Conservation (phyloP, 495 filamentous ascomycete species). For the Lasiosphaeriaceae sp. region DNA sequence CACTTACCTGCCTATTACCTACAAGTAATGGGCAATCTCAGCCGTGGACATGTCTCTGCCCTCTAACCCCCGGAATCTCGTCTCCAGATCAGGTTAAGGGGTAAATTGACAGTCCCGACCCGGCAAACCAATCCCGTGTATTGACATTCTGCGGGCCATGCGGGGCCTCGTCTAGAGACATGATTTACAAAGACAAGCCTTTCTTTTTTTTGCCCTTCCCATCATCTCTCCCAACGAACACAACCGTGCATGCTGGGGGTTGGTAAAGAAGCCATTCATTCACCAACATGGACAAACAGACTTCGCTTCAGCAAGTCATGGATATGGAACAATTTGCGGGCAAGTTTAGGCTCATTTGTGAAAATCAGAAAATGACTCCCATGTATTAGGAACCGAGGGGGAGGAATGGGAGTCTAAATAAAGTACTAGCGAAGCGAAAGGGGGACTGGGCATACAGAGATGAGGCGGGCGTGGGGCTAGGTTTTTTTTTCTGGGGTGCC, state of each 20-base stretch:
- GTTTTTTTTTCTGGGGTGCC: no score
- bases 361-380: background rate
- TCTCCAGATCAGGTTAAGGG: background rate
- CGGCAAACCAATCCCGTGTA: background rate
- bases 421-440: conserved; percentile 1
- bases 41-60: background rate
- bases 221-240: no score
- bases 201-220: no score
- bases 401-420: conserved; percentile 3
- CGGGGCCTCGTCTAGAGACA: background rate
- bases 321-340: background rate
- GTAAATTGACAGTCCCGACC: background rate
- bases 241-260: no score
- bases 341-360: conserved; percentile 1
- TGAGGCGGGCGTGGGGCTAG: background rate
- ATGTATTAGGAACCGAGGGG: background rate
- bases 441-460: background rate
- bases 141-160: background rate
- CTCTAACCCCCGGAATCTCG: background rate
- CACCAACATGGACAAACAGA: no score
- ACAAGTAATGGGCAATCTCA: no score
- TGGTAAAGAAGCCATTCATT: no score
- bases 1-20: no score
- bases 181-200: no score
- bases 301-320: no score